Base-by-base conservation (phyloP, 352 stramenopile genomes). In the Phytophthora litchii region DNA sequence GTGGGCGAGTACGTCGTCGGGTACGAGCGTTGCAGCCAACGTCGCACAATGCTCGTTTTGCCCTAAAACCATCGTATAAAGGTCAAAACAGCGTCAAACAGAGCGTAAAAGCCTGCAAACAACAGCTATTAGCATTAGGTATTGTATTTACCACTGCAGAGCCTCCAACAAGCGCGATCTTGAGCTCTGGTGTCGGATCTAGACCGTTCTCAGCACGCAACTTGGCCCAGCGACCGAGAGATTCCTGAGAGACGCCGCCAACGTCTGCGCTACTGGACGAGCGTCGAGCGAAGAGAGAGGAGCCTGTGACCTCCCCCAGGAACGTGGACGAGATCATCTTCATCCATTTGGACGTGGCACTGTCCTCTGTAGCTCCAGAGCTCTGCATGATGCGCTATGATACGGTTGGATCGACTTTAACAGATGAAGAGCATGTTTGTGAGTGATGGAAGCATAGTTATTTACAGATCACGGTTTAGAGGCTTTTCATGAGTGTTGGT, bases 311-410 rank as follows among this genome's bases (percentile, higher is more conserved):
- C 23, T 91, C 79, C 23, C 83, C 83, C 2, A 91, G 68, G 32
- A 92, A 90, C 42, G 83, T 92, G 20, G 79, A 88, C 48, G 83
- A 92, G 38, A 92, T 76, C 76, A 92, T 88, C 55, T 88, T 89
- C 81, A 92, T 91, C 83, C 83, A 92, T 66, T 80, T 84, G 34
- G 59, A 70, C 29, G 77, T 78, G 29, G 70, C 74, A 31, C 73
- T 78, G 52, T 84, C 74, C 25, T 70, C 59, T 23, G 71, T 48
- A 34, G 42, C 31, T 4, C 41, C 1, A 2, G 60, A 43, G 56
- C 45, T 58, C 38, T 62, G 36, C 62, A 70, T 70, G n/a, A n/a
- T 5, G 3, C 23, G 5, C 23, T 7, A 25, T 35, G 19, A 50
- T 29, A 34, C 11, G 38, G 8, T 16, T 49, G 23, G 14, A 38